Conservation (phyloP, 1,284 basidiomycete genomes). For the Hemileia vastatrix region DNA sequence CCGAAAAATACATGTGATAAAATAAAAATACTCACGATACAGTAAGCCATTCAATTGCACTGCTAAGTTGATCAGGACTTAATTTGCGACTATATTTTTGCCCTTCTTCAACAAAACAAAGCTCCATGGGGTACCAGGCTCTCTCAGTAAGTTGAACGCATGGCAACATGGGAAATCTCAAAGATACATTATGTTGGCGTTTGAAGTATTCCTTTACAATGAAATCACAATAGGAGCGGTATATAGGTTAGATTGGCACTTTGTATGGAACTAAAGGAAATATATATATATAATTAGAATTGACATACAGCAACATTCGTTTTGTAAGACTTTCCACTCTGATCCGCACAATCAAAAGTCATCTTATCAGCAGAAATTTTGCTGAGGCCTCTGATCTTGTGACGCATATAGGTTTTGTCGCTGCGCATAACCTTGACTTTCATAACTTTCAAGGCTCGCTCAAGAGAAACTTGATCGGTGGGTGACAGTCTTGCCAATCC, state of each 20-base stretch:
- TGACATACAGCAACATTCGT: slow-evolving; percentile 12
- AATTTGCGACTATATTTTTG: slow-evolving; percentile 28
- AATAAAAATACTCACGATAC: too few relatives aligned
- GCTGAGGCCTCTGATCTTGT: slow-evolving; percentile 12
- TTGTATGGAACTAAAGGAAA: background rate
- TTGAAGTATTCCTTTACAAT: slow-evolving; percentile 8
- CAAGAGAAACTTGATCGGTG: background rate
- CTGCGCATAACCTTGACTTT: slow-evolving; percentile 16
- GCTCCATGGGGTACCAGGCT: slow-evolving; percentile 31
- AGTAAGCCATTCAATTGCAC: slow-evolving; percentile 27
- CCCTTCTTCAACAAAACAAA: slow-evolving; percentile 26
- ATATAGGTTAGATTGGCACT: background rate
- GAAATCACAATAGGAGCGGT: background rate
- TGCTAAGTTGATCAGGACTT: slow-evolving; percentile 27
- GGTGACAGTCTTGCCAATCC: background rate
- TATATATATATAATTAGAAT: background rate
- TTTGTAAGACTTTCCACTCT: background rate
- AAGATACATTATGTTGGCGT: slow-evolving; percentile 19
- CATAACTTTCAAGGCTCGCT: slow-evolving; percentile 1
- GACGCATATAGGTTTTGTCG: slow-evolving; percentile 9
- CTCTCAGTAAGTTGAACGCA: slow-evolving; percentile 28
- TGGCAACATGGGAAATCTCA: slow-evolving; percentile 25
- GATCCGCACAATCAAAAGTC: slow-evolving; percentile 4
- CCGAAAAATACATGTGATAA: too few relatives aligned
- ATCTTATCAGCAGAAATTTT: slow-evolving; percentile 5